Evolutionary conservation across 78 protist species (phyloP), one percentile per base, ranked within the genome.

Genomic region (Dictyostelium intermedium): DNA sequence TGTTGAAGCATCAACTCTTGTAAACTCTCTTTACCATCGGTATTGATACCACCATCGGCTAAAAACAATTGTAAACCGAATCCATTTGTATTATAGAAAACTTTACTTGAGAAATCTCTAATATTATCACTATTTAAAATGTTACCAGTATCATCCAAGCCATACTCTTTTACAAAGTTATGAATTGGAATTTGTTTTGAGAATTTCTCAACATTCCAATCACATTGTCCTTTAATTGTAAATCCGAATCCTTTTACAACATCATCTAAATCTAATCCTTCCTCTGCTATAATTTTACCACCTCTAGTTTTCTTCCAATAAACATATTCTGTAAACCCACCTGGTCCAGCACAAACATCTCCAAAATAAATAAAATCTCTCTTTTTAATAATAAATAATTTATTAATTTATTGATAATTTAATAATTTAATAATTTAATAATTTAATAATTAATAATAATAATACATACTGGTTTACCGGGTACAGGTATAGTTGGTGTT

Each of bases 301-400:
- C 91, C 91, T 35, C 74, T 82, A 13, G 84, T 72, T 53, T 79
- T 83, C 23, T 98, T 85, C 97, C 98, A 98, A 74, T 69, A 66
- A 37, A 96, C 32, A 84, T 97, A 98, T 87, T 95, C 99, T 6
- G 97, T 95, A 79, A 98, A 98, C 11, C 99, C 99, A 13, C 99
- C 99, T 9, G 99, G 99, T 27, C 98, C 99, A 3, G 98, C 98
- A 72, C 99, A 94, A 18, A 94, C 87, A 84, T 94, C 96, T 34
- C 84, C 92, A 93, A 93, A 93, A 63, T 93, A 82, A 32, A 86
- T 18, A 60, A 82, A 82, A 27, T 60, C 86, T 14, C 39, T 56
- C 74, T 45, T 16, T 23, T 81, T 35, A 16, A 1, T 16, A 2
- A n/a, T n/a, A n/a, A n/a, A n/a, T 81, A 32, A 7, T 53, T n/a